These are phyloP conservation scores for Taphrina flavorubra DNA, from an alignment of 1,139 yeast species.

Conservation along the genomic window DNA sequence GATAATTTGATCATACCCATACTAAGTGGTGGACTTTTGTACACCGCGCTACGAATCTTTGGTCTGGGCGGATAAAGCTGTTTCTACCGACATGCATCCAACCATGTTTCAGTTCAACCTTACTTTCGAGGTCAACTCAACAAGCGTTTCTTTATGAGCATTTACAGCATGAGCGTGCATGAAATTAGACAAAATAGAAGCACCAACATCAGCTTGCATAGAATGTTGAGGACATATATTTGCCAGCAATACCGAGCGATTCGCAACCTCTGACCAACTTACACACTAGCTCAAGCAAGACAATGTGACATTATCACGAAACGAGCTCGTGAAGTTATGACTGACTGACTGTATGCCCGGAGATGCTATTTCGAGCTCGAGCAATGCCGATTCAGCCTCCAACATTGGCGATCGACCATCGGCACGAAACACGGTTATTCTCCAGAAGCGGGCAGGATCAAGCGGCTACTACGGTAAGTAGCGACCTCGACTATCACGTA, in stretches of 20 bases:
- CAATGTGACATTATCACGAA: too few relatives aligned
- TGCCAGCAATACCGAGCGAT: too few relatives aligned
- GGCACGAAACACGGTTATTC: too few relatives aligned
- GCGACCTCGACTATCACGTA: neutral
- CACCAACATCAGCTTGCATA: neutral
- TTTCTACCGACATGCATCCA: neutral
- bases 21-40: conserved; percentile 69
- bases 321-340: too few relatives aligned
- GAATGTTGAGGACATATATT: neutral
- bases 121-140: neutral
- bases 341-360: too few relatives aligned
- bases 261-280: too few relatives aligned
- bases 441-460: neutral
- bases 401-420: too few relatives aligned
- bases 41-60: conserved; percentile 53
- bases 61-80: neutral
- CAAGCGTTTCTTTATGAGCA: neutral
- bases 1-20: conserved; percentile 95
- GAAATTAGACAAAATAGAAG: neutral
- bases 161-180: conserved; percentile 16
- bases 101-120: neutral
- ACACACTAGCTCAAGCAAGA: too few relatives aligned
- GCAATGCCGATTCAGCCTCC: too few relatives aligned
- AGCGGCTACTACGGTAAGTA: neutral
- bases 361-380: too few relatives aligned